These are phyloP conservation scores for Hymenochaete sp. DNA, from an alignment of 1,284 basidiomycete species.

Conservation along the genomic window DNA sequence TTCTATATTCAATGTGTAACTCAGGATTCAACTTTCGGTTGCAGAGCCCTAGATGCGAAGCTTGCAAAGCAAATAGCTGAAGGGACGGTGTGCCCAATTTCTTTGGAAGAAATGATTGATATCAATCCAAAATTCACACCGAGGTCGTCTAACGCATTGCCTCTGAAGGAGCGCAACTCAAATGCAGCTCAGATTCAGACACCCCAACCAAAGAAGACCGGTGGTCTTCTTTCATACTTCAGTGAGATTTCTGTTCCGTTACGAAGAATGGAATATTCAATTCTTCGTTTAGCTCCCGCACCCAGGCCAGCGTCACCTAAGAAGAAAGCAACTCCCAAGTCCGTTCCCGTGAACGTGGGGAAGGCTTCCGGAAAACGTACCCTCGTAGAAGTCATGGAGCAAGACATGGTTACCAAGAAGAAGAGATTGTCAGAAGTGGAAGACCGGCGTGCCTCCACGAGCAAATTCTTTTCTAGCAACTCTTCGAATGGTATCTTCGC, in stretches of 20 bases:
- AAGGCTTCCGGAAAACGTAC: conserved; percentile 67
- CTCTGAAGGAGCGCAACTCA: conserved; percentile 27
- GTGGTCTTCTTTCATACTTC: conserved; percentile 29
- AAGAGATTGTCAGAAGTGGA: conserved; percentile 29
- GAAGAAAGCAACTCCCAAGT: conserved; percentile 3
- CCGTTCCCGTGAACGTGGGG: conserved; percentile 27
- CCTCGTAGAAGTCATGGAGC: conserved; percentile 57
- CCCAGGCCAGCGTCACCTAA: conserved; percentile 32
- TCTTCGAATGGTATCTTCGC: not conserved
- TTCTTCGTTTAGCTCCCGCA: conserved; percentile 4
- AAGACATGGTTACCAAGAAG: conserved; percentile 47
- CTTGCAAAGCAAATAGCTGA: conserved; percentile 60
- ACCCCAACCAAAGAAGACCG: conserved; percentile 30
- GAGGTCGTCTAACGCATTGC: conserved; percentile 32
- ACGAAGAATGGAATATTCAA: conserved; percentile 22
- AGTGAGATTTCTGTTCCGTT: conserved; percentile 60
- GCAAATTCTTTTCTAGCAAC: conserved; percentile 5
- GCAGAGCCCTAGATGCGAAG: conserved; percentile 49
- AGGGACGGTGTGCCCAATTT: conserved; percentile 76
- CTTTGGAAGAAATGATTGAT: conserved; percentile 65
- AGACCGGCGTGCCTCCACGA: conserved; percentile 23
- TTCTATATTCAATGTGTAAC: not conserved
- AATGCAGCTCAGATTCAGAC: conserved; percentile 24
- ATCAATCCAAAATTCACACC: conserved; percentile 67
- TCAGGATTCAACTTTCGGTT: conserved; percentile 2